Evolutionary conservation across 306 rosid species (phyloP).

Genomic region (Abrus pulchellus): DNA sequence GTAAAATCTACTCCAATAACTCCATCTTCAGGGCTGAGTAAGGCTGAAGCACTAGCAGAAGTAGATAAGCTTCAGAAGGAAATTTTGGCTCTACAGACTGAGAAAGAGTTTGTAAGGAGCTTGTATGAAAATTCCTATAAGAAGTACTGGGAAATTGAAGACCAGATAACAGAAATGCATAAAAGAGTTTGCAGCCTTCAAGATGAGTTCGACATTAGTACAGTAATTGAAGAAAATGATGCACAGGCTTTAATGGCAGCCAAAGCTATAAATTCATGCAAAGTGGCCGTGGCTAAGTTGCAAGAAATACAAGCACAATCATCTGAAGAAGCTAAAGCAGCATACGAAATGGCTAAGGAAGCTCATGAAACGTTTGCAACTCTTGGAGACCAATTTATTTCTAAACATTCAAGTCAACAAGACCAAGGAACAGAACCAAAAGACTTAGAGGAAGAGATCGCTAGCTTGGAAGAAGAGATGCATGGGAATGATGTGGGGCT

Average conservation of each 20-base stretch:
- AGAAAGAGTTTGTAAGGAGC: conserved; percentile 90
- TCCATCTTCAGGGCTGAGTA: conserved; percentile 68
- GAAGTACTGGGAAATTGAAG: conserved; percentile 82
- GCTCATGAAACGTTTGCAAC: conserved; percentile 59
- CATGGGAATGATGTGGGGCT: conserved; percentile 43
- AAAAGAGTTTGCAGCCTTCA: conserved; percentile 69
- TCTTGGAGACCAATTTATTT: conserved; percentile 55
- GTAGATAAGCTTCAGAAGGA: conserved; percentile 83
- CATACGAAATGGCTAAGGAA: conserved; percentile 58
- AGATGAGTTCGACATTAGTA: conserved; percentile 71
- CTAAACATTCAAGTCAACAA: conserved; percentile 31
- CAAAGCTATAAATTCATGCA: conserved; percentile 83
- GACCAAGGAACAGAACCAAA: conserved; percentile 43
- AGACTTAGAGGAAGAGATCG: conserved; percentile 48
- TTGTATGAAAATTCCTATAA: conserved; percentile 72
- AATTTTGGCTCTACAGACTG: conserved; percentile 78
- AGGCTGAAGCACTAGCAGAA: conserved; percentile 69
- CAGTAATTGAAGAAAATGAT: conserved; percentile 72
- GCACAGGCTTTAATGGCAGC: conserved; percentile 85
- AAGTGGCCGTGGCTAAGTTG: conserved; percentile 67
- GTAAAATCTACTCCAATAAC: conserved; percentile 43
- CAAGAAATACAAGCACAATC: conserved; percentile 64
- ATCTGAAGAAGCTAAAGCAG: conserved; percentile 65
- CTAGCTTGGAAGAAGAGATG: conserved; percentile 49
- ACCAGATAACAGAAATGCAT: conserved; percentile 67